Conservation (phyloP, 2,329 filamentous ascomycete genomes). For the Penicillium italicum region DNA sequence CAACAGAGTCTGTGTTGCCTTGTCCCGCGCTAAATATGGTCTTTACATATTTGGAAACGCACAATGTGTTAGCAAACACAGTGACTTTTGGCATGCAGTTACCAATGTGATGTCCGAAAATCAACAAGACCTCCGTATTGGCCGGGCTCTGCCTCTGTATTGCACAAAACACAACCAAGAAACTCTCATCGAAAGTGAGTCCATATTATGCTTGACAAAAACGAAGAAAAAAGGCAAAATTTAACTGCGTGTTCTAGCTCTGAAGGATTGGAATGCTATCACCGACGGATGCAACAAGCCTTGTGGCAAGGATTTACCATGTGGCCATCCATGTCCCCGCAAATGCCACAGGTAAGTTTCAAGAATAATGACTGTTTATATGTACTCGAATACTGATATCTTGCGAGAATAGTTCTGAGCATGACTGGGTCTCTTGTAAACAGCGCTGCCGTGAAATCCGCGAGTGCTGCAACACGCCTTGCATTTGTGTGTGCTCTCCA, state of each 20-base stretch:
- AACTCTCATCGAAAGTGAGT: constrained; percentile 49
- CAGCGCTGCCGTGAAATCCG: background rate
- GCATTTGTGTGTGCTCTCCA: background rate
- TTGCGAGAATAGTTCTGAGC: background rate
- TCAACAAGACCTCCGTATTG: constrained; percentile 38
- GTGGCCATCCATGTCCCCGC: constrained; percentile 53
- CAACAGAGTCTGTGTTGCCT: constrained; percentile 60
- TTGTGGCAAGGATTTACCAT: constrained; percentile 47
- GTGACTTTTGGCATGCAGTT: constrained; percentile 52
- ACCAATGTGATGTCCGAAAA: constrained; percentile 40
- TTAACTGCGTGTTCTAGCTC: background rate
- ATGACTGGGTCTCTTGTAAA: constrained; percentile 1
- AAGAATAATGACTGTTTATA: background rate
- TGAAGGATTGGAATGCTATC: constrained; percentile 50
- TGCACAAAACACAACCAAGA: constrained; percentile 59
- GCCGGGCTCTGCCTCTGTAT: constrained; percentile 57
- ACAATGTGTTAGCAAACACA: constrained; percentile 47
- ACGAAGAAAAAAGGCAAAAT: background rate
- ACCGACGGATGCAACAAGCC: constrained; percentile 51
- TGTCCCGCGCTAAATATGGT: constrained; percentile 69
- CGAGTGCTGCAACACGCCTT: background rate
- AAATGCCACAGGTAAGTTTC: constrained; percentile 52
- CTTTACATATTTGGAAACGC: constrained; percentile 84
- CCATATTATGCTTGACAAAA: too few relatives aligned
- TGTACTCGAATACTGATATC: background rate